Evolutionary conservation across 2,329 filamentous ascomycete species (phyloP).

Genomic region (Mycosphaerella arachidis): DNA sequence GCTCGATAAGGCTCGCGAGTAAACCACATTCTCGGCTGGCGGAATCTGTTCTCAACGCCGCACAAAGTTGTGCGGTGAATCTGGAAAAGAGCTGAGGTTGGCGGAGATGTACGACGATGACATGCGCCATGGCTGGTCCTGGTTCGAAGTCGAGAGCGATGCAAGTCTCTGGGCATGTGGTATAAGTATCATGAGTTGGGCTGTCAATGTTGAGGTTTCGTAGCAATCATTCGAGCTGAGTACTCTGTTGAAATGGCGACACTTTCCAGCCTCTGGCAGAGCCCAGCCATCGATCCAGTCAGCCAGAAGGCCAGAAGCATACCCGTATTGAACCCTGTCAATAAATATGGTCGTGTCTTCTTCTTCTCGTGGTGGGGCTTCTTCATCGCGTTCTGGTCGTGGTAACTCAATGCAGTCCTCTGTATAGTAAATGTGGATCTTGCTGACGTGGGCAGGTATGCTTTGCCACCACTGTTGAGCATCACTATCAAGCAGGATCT

Average conservation of each 20-base stretch:
- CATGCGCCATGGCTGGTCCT: background rate
- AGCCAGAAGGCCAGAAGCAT: slow-evolving; percentile 78
- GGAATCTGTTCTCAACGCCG: background rate
- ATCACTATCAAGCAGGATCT: slow-evolving; percentile 77
- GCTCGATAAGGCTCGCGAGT: background rate
- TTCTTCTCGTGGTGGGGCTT: slow-evolving; percentile 86
- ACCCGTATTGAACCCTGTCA: slow-evolving; percentile 70
- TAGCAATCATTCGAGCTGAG: no score
- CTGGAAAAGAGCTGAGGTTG: background rate
- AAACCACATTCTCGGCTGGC: background rate
- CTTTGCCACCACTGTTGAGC: slow-evolving; percentile 76
- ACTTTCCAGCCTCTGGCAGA: slow-evolving; percentile 37
- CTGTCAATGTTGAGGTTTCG: no score
- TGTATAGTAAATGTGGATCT: no score
- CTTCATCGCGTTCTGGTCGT: slow-evolving; percentile 82
- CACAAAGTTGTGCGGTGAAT: background rate
- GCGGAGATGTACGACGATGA: background rate
- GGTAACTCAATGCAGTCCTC: slow-evolving; percentile 38
- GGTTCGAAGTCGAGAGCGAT: background rate
- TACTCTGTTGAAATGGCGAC: slow-evolving; percentile 3
- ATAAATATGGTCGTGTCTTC: slow-evolving; percentile 79
- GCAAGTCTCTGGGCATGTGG: background rate
- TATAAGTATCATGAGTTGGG: background rate
- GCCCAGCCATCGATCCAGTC: slow-evolving; percentile 74
- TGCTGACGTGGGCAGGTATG: slow-evolving; percentile 55